Evolutionary conservation across 2,329 filamentous ascomycete species (phyloP), one percentile per base, ranked within the genome.

Genomic region (Cadophora malorum): DNA sequence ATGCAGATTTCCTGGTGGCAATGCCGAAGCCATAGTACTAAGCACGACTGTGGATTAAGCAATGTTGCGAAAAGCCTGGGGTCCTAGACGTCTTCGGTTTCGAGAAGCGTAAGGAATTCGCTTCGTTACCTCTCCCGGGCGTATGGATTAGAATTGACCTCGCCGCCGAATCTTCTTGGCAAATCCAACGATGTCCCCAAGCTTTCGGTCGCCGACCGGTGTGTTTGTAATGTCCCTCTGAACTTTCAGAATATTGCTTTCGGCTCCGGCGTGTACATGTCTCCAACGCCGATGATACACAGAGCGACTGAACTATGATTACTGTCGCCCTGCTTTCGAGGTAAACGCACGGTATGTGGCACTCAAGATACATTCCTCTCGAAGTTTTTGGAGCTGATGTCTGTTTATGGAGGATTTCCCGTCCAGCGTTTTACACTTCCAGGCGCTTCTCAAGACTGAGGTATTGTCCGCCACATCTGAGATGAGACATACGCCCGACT

Each of bases 401-500:
- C n/a, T n/a, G n/a, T n/a, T n/a, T n/a, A n/a, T n/a, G n/a, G n/a
- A n/a, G n/a, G n/a, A n/a, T n/a, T n/a, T n/a, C n/a, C n/a, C n/a
- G n/a, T n/a, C n/a, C n/a, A n/a, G n/a, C n/a, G n/a, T n/a, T n/a
- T n/a, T n/a, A n/a, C n/a, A n/a, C n/a, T n/a, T n/a, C n/a, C n/a
- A n/a, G n/a, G n/a, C n/a, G n/a, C n/a, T n/a, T n/a, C n/a, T n/a
- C n/a, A n/a, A n/a, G n/a, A n/a, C n/a, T n/a, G n/a, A n/a, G n/a
- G n/a, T n/a, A n/a, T n/a, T n/a, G 50, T 47, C 23, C 21, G 35
- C 4, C 41, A 14, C 31, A 49, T 9, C 60, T 23, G 53, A 59
- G 41, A 45, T 23, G 28, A 65, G 14, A 65, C 7, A 56, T 4
- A 35, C 53, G 63, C 63, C 63, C 63, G 52, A 65, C 63, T 59